Evolutionary conservation across 768 basidiomycete genomes (phyloP).

Genomic region (Rhizopogon vinicolor): DNA sequence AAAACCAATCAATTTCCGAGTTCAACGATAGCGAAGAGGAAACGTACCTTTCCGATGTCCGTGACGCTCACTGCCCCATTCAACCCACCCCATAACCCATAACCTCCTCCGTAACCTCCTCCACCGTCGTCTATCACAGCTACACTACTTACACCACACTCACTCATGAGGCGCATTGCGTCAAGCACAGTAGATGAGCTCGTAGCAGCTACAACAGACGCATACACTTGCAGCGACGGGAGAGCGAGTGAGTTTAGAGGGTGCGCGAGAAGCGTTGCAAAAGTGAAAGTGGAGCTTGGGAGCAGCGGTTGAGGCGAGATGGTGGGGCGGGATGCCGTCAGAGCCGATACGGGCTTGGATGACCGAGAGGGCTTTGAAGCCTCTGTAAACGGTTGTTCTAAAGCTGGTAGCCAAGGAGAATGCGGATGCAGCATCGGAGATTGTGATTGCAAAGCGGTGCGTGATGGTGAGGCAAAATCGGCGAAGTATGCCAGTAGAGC

Average conservation of each 20-base stretch:
- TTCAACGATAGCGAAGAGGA: too few species aligned
- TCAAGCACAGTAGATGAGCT: slow-evolving; percentile 64
- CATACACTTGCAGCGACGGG: slow-evolving; percentile 60
- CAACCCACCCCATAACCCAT: slow-evolving; percentile 38
- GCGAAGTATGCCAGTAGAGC: slow-evolving; percentile 68
- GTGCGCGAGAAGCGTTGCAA: slow-evolving; percentile 45
- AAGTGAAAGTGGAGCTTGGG: slow-evolving; percentile 14
- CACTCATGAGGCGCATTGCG: slow-evolving; percentile 84
- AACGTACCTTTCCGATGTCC: slow-evolving; percentile 67
- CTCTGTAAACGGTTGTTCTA: background rate
- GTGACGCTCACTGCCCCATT: slow-evolving; percentile 80
- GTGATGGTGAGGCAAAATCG: slow-evolving; percentile 31
- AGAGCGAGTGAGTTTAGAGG: slow-evolving; percentile 53
- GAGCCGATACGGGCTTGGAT: background rate
- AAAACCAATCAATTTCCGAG: background rate
- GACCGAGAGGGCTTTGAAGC: background rate
- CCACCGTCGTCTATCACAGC: slow-evolving; percentile 66
- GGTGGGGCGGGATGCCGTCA: background rate
- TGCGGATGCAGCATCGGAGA: background rate
- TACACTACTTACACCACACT: slow-evolving; percentile 78
- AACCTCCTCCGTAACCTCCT: background rate
- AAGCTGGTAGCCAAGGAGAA: slow-evolving; percentile 1
- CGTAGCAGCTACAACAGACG: slow-evolving; percentile 57
- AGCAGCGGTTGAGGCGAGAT: background rate
- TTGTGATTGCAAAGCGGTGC: slow-evolving; percentile 14